Evolutionary conservation across 192 early-diverging fungal species (phyloP), one percentile per base, ranked within the genome.

Genomic region (Coemansia sp.): DNA sequence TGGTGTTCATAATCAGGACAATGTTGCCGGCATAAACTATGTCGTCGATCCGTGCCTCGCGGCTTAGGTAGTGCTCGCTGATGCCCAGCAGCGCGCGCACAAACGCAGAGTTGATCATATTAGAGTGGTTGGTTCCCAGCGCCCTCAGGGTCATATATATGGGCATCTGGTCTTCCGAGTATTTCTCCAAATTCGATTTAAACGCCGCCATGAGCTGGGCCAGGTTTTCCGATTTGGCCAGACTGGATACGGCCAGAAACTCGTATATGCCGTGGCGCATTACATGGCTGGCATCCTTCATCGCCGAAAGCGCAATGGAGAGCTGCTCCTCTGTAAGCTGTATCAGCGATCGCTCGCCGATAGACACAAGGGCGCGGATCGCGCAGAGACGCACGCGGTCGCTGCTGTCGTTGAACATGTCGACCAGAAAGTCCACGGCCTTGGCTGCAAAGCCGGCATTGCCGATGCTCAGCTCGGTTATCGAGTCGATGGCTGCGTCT

Each of bases 361-460:
- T 88, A 46, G 86, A 82, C 20, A 76, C 79, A 14, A 98, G 83
- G 52, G 85, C 90, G 19, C 81, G 82, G 30, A 96, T 86, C 1
- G 94, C 86, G 42, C 93, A 88, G 6, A 93, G 64, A 0, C 96
- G 88, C 4, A 98, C 90, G 39, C 81, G 80, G 62, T 90, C 86
- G 66, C 91, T 91, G 68, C 95, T 93, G 75, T 98, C 96, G 75
- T 97, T 95, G 63, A 98, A 94, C 92, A 98, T 98, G 58, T 97
- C 95, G 60, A 95, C 89, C 29, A 97, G 81, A 55, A 86, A 92
- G 51, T 91, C 90, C 0, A 93, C 73, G 0, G 93, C 88, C n/a
- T 84, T 82, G 16, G 79, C 66, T 0, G 90, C 83, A 72, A 97
- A 92, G 59, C 83, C 79, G 3, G 73, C 71, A 54, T 86, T 88